These are phyloP conservation scores for Cercophora newfieldiana DNA, from an alignment of 495 filamentous ascomycete genomes.

Conservation along the genomic window DNA sequence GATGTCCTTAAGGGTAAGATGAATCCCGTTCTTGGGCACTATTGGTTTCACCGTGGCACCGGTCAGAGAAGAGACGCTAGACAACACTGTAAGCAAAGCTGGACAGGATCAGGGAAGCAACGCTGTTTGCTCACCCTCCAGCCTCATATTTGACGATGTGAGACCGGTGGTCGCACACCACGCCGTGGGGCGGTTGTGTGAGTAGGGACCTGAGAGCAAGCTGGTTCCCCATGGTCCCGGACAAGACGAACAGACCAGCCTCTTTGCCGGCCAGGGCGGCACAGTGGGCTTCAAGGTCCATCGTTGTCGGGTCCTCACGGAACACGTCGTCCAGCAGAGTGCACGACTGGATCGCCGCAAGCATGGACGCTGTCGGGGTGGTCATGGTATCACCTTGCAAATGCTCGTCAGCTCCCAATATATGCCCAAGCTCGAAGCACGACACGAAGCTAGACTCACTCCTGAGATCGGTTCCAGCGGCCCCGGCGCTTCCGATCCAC, in stretches of 20 bases:
- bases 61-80: slow-evolving; percentile 55
- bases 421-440: neutral
- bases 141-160: slow-evolving; percentile 73
- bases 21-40: slow-evolving; percentile 61
- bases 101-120: neutral
- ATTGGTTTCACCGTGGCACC: slow-evolving; percentile 61
- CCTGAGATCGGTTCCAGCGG: slow-evolving; percentile 44
- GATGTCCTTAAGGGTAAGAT: slow-evolving; percentile 78
- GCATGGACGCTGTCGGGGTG: slow-evolving; percentile 80
- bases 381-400: slow-evolving; percentile 77
- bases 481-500: slow-evolving; percentile 45
- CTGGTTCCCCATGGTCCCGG: slow-evolving; percentile 91
- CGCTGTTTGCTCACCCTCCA: slow-evolving; percentile 52
- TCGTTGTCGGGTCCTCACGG: slow-evolving; percentile 76
- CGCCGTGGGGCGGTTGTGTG: slow-evolving; percentile 66
- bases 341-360: slow-evolving; percentile 59
- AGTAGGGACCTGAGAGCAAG: slow-evolving; percentile 68
- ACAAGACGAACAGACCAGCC: slow-evolving; percentile 73
- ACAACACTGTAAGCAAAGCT: slow-evolving; percentile 13
- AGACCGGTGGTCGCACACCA: slow-evolving; percentile 65
- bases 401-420: neutral
- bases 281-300: slow-evolving; percentile 66
- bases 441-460: slow-evolving; percentile 32
- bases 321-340: slow-evolving; percentile 83
- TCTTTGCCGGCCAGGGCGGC: slow-evolving; percentile 71